These are phyloP conservation scores for Hygrophorus pudorinus DNA, from an alignment of 768 basidiomycete species.

Conservation along the genomic window DNA sequence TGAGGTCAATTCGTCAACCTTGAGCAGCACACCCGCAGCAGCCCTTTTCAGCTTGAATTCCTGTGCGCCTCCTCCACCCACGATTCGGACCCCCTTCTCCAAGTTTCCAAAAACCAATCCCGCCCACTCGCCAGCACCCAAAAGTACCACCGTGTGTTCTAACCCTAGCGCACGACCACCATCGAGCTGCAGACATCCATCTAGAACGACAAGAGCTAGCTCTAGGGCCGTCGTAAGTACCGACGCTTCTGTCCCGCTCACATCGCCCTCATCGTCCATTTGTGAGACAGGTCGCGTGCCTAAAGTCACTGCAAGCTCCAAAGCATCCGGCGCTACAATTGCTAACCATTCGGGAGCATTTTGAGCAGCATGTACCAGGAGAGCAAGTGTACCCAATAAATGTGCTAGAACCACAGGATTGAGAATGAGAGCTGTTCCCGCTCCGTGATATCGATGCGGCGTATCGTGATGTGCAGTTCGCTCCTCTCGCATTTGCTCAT, in stretches of 20 bases:
- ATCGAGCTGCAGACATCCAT: conserved; percentile 68
- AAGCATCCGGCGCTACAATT: conserved; percentile 68
- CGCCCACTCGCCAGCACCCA: conserved; percentile 79
- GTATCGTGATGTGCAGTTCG: conserved; percentile 49
- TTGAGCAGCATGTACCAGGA: conserved; percentile 75
- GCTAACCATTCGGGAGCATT: conserved; percentile 76
- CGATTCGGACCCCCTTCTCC: conserved; percentile 52
- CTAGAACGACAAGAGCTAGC: conserved; percentile 64
- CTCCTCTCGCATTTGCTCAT: conserved; percentile 69
- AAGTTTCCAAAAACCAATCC: conserved; percentile 50
- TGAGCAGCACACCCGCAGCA: conserved; percentile 73
- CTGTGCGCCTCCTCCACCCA: conserved; percentile 57
- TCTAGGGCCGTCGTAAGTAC: conserved; percentile 72
- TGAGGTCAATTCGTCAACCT: conserved; percentile 61
- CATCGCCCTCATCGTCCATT: conserved; percentile 25
- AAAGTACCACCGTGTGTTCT: conserved; percentile 63
- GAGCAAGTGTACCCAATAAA: conserved; percentile 62
- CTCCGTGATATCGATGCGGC: conserved; percentile 53
- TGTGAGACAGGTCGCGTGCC: conserved; percentile 56
- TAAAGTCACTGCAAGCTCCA: conserved; percentile 77
- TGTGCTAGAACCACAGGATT: conserved; percentile 69
- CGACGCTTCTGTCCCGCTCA: conserved; percentile 49
- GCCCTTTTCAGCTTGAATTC: conserved; percentile 54
- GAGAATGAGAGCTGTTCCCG: conserved; percentile 77
- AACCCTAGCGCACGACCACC: conserved; percentile 63